Conservation (phyloP, 140 eudicot genomes). For the Anethum foeniculum region DNA sequence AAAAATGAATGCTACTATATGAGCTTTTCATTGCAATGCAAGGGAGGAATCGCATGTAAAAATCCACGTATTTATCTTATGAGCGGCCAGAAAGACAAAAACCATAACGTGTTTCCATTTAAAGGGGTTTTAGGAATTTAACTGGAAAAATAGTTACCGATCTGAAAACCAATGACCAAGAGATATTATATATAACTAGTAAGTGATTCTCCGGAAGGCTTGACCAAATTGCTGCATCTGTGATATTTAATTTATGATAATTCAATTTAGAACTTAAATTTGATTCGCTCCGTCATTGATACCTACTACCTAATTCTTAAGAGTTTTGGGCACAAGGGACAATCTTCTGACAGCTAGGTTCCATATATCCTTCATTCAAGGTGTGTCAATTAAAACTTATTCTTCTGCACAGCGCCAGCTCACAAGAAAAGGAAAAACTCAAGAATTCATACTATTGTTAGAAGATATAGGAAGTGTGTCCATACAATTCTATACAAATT, state of each 20-base stretch:
- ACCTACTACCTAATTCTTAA: background rate
- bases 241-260: background rate
- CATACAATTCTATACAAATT: background rate
- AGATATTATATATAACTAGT: background rate
- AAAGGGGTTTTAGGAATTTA: background rate
- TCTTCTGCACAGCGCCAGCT: background rate
- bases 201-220: background rate
- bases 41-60: background rate
- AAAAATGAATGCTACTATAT: background rate
- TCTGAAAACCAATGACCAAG: background rate
- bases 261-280: background rate
- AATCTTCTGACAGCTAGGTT: background rate
- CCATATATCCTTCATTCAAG: background rate
- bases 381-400: background rate
- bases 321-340: background rate
- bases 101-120: background rate
- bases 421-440: background rate
- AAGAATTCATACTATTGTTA: background rate
- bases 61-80: background rate
- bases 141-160: background rate
- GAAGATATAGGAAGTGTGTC: background rate
- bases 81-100: background rate
- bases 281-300: background rate
- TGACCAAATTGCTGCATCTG: background rate
- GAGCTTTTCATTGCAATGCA: background rate